Conservation (phyloP, 176 grass and related monocot species). For the Ensete glaucum region DNA sequence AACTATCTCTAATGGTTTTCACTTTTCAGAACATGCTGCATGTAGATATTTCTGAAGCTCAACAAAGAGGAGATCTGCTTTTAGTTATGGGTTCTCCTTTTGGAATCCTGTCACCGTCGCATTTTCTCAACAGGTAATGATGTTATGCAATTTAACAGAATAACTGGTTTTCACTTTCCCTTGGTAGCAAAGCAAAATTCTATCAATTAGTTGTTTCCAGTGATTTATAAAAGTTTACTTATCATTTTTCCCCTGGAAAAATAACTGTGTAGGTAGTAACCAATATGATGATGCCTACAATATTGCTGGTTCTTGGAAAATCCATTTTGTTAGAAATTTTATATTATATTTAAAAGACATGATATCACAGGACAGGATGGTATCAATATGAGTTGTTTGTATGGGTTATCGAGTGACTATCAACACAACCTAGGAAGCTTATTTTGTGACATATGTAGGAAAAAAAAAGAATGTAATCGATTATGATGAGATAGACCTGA, state of each 20-base stretch:
- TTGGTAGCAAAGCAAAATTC: neutral
- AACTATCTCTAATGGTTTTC: slow-evolving; percentile 5
- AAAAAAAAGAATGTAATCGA: too few relatives aligned
- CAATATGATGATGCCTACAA: neutral
- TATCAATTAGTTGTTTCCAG: neutral
- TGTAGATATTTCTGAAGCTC: slow-evolving; percentile 42
- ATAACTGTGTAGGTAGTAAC: neutral
- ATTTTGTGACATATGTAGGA: too few relatives aligned
- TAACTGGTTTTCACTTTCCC: neutral
- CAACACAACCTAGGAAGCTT: neutral
- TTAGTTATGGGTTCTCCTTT: slow-evolving; percentile 80
- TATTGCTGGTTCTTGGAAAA: neutral
- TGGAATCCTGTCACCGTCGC: slow-evolving; percentile 64
- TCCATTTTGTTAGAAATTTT: neutral
- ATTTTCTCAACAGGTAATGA: slow-evolving; percentile 88
- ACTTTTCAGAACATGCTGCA: slow-evolving; percentile 44
- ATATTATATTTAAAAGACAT: neutral
- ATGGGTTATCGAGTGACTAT: neutral
- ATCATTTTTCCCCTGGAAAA: neutral
- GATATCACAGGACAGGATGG: neutral
- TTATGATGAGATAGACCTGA: too few relatives aligned
- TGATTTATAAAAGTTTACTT: neutral
- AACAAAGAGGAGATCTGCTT: slow-evolving; percentile 63
- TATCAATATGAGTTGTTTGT: neutral
- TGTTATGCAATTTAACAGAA: neutral